phyloP scores from a whole-genome alignment of 768 basidiomycete genomes.

The Podaxis sp. region DNA sequence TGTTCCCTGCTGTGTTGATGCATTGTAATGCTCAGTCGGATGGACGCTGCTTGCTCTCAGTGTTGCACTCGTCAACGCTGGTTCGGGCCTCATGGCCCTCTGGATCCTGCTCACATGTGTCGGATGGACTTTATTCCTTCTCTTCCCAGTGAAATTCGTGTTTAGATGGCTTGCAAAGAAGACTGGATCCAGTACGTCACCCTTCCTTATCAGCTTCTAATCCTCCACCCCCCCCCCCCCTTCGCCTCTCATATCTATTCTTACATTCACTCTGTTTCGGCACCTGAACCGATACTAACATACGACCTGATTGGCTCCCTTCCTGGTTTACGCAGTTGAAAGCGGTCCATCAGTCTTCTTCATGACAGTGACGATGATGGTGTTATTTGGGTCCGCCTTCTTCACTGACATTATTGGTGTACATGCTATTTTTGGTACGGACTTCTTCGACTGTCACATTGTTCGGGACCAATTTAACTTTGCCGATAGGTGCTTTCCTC shows the following conservation, averaged over 20 bases:
- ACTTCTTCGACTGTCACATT: not conserved
- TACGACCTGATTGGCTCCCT: not conserved
- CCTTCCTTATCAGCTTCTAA: too few relatives aligned
- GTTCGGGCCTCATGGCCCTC: constrained; percentile 77
- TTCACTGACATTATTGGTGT: constrained; percentile 94
- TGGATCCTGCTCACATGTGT: constrained; percentile 82
- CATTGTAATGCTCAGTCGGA: constrained; percentile 44
- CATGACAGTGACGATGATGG: constrained; percentile 81
- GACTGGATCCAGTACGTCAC: constrained; percentile 64
- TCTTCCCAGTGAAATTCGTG: constrained; percentile 60
- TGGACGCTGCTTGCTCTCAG: constrained; percentile 90
- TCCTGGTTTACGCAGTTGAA: constrained; percentile 40
- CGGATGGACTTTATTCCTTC: constrained; percentile 77
- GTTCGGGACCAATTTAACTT: too few relatives aligned
- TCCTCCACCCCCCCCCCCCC: constrained; percentile 13
- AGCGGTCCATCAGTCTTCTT: constrained; percentile 85
- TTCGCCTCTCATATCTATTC: not conserved
- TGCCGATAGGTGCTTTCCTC: constrained; percentile 67
- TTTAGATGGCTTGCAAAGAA: constrained; percentile 73
- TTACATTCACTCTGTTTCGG: not conserved
- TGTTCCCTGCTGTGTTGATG: not conserved
- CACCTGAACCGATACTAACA: not conserved
- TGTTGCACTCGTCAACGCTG: constrained; percentile 90
- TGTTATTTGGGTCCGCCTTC: constrained; percentile 86
- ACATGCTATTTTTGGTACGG: constrained; percentile 82